phyloP scores from a whole-genome alignment of 202 grass and related monocot genomes.

The Zoysia matrella region DNA sequence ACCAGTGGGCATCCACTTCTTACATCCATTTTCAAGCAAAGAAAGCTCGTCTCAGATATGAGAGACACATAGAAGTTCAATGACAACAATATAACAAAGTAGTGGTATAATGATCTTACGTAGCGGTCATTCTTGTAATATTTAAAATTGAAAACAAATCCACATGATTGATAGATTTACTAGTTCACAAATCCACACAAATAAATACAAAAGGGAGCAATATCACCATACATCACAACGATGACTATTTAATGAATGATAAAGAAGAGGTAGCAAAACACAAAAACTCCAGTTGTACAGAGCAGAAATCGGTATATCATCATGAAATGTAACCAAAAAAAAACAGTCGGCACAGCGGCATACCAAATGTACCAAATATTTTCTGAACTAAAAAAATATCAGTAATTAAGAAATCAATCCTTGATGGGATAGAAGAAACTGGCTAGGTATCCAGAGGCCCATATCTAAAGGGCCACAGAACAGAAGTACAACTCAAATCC shows the following conservation, averaged over 20 bases:
- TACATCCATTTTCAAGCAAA: neutral
- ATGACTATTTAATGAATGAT: neutral
- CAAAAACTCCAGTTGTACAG: neutral
- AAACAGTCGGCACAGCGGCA: neutral
- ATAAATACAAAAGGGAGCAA: neutral
- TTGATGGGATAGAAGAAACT: neutral
- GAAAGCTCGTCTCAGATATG: neutral
- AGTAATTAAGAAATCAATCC: neutral
- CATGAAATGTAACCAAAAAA: too few species aligned
- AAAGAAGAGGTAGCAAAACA: neutral
- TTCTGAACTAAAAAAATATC: neutral
- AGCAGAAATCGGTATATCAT: neutral
- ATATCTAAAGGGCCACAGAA: neutral
- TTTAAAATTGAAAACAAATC: neutral
- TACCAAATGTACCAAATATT: neutral
- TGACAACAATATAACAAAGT: neutral
- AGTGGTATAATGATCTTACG: neutral
- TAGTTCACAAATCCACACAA: neutral
- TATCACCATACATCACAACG: neutral
- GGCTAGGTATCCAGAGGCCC: neutral
- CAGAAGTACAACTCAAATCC: neutral
- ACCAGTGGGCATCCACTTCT: neutral
- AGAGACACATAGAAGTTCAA: neutral
- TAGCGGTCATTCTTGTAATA: neutral
- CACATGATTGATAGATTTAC: neutral